phyloP scores from a whole-genome alignment of 1,139 yeast genomes.

The Sugiyamaella sp. region DNA sequence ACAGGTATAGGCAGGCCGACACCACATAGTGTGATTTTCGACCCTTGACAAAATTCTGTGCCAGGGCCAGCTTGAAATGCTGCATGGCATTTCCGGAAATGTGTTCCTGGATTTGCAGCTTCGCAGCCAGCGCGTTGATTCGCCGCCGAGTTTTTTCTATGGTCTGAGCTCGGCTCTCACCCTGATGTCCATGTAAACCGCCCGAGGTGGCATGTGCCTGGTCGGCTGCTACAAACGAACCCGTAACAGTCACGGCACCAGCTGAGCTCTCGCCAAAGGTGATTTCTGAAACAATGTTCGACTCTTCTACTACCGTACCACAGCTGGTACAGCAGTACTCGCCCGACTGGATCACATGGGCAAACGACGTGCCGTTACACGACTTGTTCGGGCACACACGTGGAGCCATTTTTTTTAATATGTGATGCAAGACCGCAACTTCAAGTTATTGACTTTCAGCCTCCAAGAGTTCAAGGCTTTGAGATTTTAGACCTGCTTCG shows the following conservation, averaged over 20 bases:
- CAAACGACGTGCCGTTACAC: slow-evolving; percentile 18
- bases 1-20: slow-evolving; percentile 91
- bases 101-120: slow-evolving; percentile 78
- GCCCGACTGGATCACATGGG: slow-evolving; percentile 18
- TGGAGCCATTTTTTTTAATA: slow-evolving; percentile 7
- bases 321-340: slow-evolving; percentile 80
- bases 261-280: slow-evolving; percentile 88
- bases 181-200: slow-evolving; percentile 55
- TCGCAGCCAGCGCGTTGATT: slow-evolving; percentile 76
- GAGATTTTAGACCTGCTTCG: no score
- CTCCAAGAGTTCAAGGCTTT: neutral
- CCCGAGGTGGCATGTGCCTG: slow-evolving; percentile 72
- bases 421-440: neutral
- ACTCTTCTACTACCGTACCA: slow-evolving; percentile 88
- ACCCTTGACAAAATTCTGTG: slow-evolving; percentile 92
- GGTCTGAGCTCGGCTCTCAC: slow-evolving; percentile 85
- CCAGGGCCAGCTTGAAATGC: slow-evolving; percentile 85
- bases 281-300: slow-evolving; percentile 93
- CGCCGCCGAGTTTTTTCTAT: slow-evolving; percentile 77
- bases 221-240: slow-evolving; percentile 88
- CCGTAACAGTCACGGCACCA: slow-evolving; percentile 96
- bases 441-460: neutral
- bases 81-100: slow-evolving; percentile 84
- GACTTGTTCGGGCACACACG: slow-evolving; percentile 18
- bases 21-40: slow-evolving; percentile 91